Conservation (phyloP, 352 stramenopile species). For the Globisporangium abappressorium region DNA sequence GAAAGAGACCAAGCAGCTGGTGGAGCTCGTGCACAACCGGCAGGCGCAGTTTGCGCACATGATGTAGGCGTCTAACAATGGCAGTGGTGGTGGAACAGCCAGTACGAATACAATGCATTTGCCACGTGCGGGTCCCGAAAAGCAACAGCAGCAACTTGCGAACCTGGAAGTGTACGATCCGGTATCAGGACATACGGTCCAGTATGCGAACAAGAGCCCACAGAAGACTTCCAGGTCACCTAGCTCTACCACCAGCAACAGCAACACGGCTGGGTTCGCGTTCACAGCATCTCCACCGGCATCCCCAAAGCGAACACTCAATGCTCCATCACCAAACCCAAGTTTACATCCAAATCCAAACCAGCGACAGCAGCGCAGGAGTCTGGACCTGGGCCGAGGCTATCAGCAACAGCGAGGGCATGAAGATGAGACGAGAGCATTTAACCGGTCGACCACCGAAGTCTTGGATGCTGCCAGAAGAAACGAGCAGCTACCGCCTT, state of each 20-base stretch:
- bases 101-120: neutral
- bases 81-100: neutral
- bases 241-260: neutral
- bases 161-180: constrained; percentile 39
- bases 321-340: neutral
- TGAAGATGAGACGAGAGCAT: neutral
- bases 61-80: constrained; percentile 20
- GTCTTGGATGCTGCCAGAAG: neutral
- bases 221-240: constrained; percentile 9
- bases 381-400: neutral
- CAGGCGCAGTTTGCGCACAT: constrained; percentile 39
- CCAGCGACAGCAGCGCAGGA: neutral
- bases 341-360: neutral
- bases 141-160: neutral
- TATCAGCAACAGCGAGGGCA: constrained; percentile 1
- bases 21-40: constrained; percentile 37
- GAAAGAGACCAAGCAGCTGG: constrained; percentile 63
- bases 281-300: constrained; percentile 7
- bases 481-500: neutral
- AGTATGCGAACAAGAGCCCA: constrained; percentile 20
- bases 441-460: neutral
- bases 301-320: constrained; percentile 6
- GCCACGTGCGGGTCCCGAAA: neutral
- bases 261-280: neutral
- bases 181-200: constrained; percentile 33